phyloP scores from a whole-genome alignment of 1,139 yeast genomes.

The Keqinozyma sinolaborantium region DNA sequence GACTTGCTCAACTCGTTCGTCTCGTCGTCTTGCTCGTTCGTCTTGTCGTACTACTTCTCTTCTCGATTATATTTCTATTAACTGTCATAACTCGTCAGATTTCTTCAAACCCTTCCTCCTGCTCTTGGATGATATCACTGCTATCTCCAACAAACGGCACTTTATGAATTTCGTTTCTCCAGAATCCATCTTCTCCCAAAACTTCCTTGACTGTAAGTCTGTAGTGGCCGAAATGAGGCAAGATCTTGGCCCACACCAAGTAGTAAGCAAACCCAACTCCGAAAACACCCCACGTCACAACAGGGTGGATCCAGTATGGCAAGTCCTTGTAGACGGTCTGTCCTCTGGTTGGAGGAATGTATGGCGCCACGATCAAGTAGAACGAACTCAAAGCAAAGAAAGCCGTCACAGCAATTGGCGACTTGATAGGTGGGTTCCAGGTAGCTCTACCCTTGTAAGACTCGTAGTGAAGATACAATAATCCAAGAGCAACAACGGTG shows the following conservation, averaged over 20 bases:
- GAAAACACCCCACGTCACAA: conserved; percentile 77
- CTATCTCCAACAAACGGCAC: conserved; percentile 21
- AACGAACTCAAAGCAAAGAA: conserved; percentile 69
- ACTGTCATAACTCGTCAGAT: conserved; percentile 11
- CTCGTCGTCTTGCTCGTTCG: too few species aligned
- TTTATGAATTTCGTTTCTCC: conserved; percentile 61
- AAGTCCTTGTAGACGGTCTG: conserved; percentile 62
- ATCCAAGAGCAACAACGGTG: conserved; percentile 40
- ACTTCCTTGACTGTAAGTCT: conserved; percentile 55
- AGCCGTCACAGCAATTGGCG: conserved; percentile 57
- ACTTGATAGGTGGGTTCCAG: conserved; percentile 78
- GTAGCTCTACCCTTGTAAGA: conserved; percentile 46
- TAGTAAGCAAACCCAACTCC: conserved; percentile 70
- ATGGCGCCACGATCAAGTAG: conserved; percentile 76
- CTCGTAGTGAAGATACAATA: conserved; percentile 41
- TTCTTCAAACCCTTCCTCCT: conserved; percentile 23
- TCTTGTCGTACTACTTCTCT: too few species aligned
- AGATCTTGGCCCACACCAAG: conserved; percentile 59
- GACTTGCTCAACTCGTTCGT: too few species aligned
- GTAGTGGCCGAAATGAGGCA: conserved; percentile 62
- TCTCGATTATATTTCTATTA: conserved; percentile 1
- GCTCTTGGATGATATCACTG: conserved; percentile 11
- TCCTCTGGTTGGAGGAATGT: conserved; percentile 67
- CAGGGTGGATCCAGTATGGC: conserved; percentile 82
- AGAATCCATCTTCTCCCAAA: conserved; percentile 70